Conservation (phyloP, 306 rosid genomes). For the Myrica gale region DNA sequence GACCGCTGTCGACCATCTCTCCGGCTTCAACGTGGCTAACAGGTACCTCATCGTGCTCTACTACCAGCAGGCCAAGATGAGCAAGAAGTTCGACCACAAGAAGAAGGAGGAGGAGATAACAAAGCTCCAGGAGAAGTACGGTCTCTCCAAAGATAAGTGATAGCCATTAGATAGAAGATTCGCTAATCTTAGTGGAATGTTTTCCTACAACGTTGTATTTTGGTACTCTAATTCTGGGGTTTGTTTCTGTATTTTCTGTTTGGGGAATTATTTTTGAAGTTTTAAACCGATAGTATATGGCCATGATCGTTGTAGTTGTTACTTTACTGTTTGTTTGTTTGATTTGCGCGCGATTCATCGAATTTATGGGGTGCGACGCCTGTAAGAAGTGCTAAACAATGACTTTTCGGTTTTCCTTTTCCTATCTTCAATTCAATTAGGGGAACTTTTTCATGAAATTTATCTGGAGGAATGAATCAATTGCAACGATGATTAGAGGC, state of each 20-base stretch:
- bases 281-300: neutral
- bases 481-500: neutral
- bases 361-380: neutral
- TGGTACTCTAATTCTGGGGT: neutral
- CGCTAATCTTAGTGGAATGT: neutral
- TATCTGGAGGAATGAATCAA: neutral
- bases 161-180: neutral
- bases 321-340: neutral
- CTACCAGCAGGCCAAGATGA: conserved; percentile 97
- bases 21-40: conserved; percentile 94
- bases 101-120: conserved; percentile 94
- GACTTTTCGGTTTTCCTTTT: neutral
- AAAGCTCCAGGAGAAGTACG: conserved; percentile 84
- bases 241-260: neutral
- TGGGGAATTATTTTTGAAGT: neutral
- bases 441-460: neutral
- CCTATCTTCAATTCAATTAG: neutral
- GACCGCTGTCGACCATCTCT: conserved; percentile 93
- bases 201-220: neutral
- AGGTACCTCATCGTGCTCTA: conserved; percentile 87
- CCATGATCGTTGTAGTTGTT: neutral
- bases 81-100: conserved; percentile 86
- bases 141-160: conserved; percentile 86
- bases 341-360: neutral
- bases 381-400: neutral